Conservation (phyloP, 331 rosid genomes). For the Pyracantha coccinea region DNA sequence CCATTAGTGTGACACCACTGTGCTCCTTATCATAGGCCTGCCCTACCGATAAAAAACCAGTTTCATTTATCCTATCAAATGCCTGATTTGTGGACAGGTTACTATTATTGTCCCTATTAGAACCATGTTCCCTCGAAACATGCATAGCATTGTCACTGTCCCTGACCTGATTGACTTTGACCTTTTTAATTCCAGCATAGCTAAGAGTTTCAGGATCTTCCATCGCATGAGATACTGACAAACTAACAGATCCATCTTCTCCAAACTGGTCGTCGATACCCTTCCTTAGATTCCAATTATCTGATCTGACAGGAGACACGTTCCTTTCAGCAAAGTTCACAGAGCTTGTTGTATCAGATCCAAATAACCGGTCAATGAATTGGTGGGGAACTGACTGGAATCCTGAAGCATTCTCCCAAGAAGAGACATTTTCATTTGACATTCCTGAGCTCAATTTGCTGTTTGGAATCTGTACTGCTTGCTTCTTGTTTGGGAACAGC, state of each 20-base stretch:
- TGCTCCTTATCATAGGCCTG: conserved; percentile 45
- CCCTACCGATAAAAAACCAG: conserved; percentile 34
- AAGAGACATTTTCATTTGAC: conserved; percentile 38
- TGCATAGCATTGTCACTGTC: conserved; percentile 35
- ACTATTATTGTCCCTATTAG: conserved; percentile 30
- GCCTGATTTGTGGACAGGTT: conserved; percentile 32
- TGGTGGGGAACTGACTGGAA: conserved; percentile 54
- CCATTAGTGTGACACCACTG: conserved; percentile 29
- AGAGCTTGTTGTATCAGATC: conserved; percentile 47
- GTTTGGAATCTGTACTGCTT: conserved; percentile 46
- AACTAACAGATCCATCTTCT: conserved; percentile 43
- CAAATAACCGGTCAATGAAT: conserved; percentile 47
- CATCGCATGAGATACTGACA: conserved; percentile 50
- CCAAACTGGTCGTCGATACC: conserved; percentile 39
- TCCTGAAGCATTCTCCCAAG: conserved; percentile 57
- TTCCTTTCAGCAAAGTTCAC: conserved; percentile 39
- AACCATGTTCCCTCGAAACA: conserved; percentile 21
- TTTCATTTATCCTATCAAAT: conserved; percentile 36
- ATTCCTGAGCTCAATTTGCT: conserved; percentile 45
- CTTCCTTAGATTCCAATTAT: conserved; percentile 44
- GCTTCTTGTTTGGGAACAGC: conserved; percentile 67
- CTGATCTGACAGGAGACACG: conserved; percentile 38
- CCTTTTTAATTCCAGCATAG: conserved; percentile 48
- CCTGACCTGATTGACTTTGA: conserved; percentile 44
- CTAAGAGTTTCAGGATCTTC: conserved; percentile 54